Evolutionary conservation across 148 eudicot genomes (phyloP).

Genomic region (Dianthus caryophyllus): DNA sequence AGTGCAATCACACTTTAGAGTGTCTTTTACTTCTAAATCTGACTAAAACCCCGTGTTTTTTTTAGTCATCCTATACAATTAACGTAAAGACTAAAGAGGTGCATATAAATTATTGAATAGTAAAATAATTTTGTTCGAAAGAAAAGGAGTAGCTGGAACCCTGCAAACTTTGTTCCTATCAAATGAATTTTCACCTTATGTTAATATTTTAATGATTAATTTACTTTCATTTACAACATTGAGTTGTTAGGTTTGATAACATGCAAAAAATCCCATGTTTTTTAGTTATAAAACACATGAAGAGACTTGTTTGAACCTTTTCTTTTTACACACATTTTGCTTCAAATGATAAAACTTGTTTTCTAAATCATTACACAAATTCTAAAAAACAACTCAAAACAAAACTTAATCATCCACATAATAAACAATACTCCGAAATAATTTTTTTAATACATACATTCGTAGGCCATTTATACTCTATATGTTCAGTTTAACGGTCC

Average conservation of each 20-base stretch:
- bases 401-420: neutral
- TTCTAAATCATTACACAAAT: neutral
- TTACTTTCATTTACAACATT: neutral
- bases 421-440: too few relatives aligned
- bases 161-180: constrained; percentile 12
- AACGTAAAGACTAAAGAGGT: too few relatives aligned
- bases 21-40: too few relatives aligned
- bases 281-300: constrained; percentile 1
- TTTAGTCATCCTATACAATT: too few relatives aligned
- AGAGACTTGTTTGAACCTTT: neutral
- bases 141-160: neutral
- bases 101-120: too few relatives aligned
- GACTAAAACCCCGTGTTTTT: too few relatives aligned
- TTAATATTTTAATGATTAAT: constrained; percentile 1
- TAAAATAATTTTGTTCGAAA: neutral
- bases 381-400: too few relatives aligned
- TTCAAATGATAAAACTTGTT: neutral
- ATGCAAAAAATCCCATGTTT: neutral
- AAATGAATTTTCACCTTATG: constrained; percentile 5
- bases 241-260: constrained; percentile 6
- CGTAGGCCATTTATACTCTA: too few relatives aligned
- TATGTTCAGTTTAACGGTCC: too few relatives aligned
- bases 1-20: too few relatives aligned
- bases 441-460: too few relatives aligned
- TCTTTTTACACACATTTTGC: neutral